These are phyloP conservation scores for Fraxinus latifolia DNA, from an alignment of 305 asterid genomes.

Conservation along the genomic window DNA sequence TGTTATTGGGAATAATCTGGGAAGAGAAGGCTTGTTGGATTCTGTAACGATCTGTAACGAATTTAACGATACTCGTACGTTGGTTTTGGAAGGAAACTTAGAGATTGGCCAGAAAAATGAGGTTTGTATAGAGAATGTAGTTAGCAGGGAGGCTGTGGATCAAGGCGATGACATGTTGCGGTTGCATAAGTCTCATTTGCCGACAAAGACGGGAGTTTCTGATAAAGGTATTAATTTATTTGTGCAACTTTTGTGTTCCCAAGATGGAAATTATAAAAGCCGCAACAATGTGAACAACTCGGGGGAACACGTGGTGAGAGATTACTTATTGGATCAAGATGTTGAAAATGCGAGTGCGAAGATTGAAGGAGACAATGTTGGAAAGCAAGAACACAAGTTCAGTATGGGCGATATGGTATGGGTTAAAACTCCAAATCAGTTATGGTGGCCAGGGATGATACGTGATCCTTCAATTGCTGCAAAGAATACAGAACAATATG, in stretches of 20 bases:
- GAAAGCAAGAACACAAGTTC: constrained; percentile 28
- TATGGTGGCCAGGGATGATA: constrained; percentile 88
- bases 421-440: constrained; percentile 51
- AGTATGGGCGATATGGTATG: constrained; percentile 65
- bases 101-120: constrained; percentile 20
- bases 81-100: constrained; percentile 21
- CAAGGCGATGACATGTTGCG: constrained; percentile 25
- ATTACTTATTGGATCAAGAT: neutral
- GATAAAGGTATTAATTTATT: constrained; percentile 50
- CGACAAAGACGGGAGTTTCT: constrained; percentile 40
- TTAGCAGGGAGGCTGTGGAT: neutral
- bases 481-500: constrained; percentile 25
- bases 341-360: too few species aligned
- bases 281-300: constrained; percentile 16
- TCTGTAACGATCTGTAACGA: constrained; percentile 12
- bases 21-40: constrained; percentile 6
- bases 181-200: constrained; percentile 31
- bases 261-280: constrained; percentile 33
- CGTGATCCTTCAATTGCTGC: constrained; percentile 37
- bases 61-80: constrained; percentile 7
- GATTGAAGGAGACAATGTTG: too few species aligned
- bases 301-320: constrained; percentile 10
- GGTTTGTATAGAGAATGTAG: constrained; percentile 17
- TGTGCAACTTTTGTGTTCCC: constrained; percentile 69
- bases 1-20: constrained; percentile 25